Conservation (phyloP, 2,329 filamentous ascomycete genomes). For the Aspergillus aculeatinus region DNA sequence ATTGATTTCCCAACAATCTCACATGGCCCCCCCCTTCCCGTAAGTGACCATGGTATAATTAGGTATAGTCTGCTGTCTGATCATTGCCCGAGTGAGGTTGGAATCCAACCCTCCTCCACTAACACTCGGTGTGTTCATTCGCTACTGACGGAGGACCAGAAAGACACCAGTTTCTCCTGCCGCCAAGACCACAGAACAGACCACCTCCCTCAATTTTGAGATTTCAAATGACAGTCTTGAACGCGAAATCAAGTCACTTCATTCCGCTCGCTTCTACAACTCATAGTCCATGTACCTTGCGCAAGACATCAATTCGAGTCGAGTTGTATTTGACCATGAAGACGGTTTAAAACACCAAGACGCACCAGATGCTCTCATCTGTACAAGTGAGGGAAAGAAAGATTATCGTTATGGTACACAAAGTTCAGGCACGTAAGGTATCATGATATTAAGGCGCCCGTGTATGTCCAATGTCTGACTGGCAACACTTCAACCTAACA, state of each 20-base stretch:
- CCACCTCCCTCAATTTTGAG: not conserved
- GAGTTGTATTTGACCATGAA: not conserved
- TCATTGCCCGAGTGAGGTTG: constrained; percentile 4
- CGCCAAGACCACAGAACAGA: not conserved
- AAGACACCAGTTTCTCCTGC: not conserved
- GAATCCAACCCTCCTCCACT: not conserved
- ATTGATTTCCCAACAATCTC: constrained; percentile 8
- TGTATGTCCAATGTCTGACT: not conserved
- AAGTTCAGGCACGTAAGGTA: not conserved
- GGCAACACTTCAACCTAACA: constrained; percentile 51
- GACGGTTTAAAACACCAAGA: not conserved
- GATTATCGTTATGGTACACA: constrained; percentile 3
- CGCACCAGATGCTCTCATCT: not conserved
- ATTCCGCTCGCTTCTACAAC: too few relatives aligned
- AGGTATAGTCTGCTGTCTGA: not conserved
- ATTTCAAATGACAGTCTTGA: not conserved
- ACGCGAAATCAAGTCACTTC: too few relatives aligned
- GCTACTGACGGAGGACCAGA: not conserved
- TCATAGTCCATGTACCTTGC: too few relatives aligned
- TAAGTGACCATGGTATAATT: not conserved
- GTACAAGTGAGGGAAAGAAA: not conserved
- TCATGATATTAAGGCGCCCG: not conserved
- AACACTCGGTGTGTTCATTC: not conserved
- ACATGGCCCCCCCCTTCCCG: not conserved
- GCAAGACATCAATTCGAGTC: too few relatives aligned